A percentile compares a stretch with the other conserved stretches of the same genome.
These are phyloP conservation scores for Quillaja saponaria DNA, from an alignment of 306 rosid species.

Conservation along the genomic window DNA sequence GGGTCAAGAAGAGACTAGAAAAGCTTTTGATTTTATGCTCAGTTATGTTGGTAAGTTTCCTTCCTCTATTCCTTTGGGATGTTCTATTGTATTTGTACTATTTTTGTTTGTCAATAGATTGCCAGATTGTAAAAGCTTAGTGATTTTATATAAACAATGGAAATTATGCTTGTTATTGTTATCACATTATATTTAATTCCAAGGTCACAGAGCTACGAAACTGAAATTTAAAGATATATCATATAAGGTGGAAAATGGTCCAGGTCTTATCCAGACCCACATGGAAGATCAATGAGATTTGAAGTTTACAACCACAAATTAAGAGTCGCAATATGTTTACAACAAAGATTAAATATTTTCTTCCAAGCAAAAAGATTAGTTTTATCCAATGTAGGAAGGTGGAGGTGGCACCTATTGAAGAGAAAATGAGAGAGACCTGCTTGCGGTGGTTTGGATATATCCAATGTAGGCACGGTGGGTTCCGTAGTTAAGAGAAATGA, in stretches of 20 bases:
- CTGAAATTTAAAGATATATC: not conserved
- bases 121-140: not conserved
- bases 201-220: slow-evolving; percentile 4
- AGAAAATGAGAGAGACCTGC: too few species aligned
- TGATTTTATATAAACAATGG: slow-evolving; percentile 17
- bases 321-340: too few species aligned
- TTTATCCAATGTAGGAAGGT: too few species aligned
- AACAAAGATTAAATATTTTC: too few species aligned
- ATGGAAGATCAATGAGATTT: not conserved
- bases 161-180: slow-evolving; percentile 2
- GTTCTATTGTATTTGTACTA: slow-evolving; percentile 8
- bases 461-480: too few species aligned
- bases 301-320: slow-evolving; percentile 6
- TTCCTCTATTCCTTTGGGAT: slow-evolving; percentile 26
- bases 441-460: too few species aligned
- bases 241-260: not conserved
- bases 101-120: slow-evolving; percentile 7
- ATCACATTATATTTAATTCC: slow-evolving; percentile 11
- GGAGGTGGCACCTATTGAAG: too few species aligned
- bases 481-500: too few species aligned
- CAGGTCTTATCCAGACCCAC: not conserved
- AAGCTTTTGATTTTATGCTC: slow-evolving; percentile 97
- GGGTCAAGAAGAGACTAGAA: slow-evolving; percentile 98
- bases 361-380: too few species aligned
- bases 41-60: slow-evolving; percentile 73